Evolutionary conservation across 2,329 filamentous ascomycete genomes (phyloP).

Genomic region (Paraphoma chrysanthemicola): DNA sequence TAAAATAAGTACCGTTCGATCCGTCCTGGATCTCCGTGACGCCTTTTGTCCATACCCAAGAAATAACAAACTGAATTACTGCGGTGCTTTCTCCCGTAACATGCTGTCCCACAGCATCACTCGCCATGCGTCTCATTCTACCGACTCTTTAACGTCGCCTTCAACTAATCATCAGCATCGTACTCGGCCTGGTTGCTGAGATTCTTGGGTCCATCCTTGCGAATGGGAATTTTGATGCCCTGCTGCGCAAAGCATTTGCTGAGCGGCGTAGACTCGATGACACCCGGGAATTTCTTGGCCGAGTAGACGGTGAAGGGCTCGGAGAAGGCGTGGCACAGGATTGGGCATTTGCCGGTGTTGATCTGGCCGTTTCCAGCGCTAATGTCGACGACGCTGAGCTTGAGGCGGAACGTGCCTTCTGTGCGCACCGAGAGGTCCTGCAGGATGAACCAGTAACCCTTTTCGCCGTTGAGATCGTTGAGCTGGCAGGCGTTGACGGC

Average conservation of each 20-base stretch:
- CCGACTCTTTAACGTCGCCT: neutral
- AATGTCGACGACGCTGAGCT: constrained; percentile 85
- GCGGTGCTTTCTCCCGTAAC: neutral
- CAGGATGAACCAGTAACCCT: constrained; percentile 95
- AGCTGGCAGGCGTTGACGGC: constrained; percentile 88
- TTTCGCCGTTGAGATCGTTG: constrained; percentile 77
- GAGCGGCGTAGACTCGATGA: constrained; percentile 88
- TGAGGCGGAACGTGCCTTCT: constrained; percentile 81
- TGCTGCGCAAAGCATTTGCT: constrained; percentile 94
- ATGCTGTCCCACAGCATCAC: neutral
- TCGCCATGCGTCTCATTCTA: neutral
- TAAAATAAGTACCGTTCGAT: no score
- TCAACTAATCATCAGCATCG: constrained; percentile 46
- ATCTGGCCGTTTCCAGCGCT: constrained; percentile 70
- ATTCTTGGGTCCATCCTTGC: constrained; percentile 75
- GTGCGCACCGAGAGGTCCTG: constrained; percentile 95
- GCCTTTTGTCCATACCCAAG: neutral
- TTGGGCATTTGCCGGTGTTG: constrained; percentile 75
- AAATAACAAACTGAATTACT: neutral
- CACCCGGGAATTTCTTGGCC: constrained; percentile 97
- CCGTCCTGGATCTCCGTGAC: neutral
- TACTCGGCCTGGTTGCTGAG: constrained; percentile 54
- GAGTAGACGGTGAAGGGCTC: constrained; percentile 93
- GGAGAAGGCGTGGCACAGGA: constrained; percentile 85
- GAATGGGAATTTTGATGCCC: constrained; percentile 95